Evolutionary conservation across 495 filamentous ascomycete genomes (phyloP), one percentile per base, ranked within the genome.

Genomic region (Penicillium argentinense): DNA sequence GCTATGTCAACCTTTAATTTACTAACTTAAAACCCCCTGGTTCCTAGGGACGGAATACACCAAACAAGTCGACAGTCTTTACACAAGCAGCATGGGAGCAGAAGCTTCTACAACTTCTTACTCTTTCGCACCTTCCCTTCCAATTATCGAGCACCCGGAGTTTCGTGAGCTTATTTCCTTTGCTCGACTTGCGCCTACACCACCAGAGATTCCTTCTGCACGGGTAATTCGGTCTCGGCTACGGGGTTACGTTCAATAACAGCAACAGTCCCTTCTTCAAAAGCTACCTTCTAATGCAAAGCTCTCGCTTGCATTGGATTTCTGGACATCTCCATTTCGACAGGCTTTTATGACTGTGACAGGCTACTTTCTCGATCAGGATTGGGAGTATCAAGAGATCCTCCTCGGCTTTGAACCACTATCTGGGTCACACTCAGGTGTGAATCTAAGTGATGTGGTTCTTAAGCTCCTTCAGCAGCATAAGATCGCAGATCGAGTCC

Each of bases 331-430:
- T n/a, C n/a, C n/a, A n/a, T n/a, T n/a, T n/a, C n/a, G 9, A 0
- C 29, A 53, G 22, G 28, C 42, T 16, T 63, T 63, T 51, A 63
- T 63, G 11, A 47, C 47, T 3, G 43, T 56, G 2, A 58, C 46
- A n/a, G 34, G 54, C 22, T 62, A 58, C 18, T 57, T 57, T 18
- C 21, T 61, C 28, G 26, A 61, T 32, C 0, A 17, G 1, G 39
- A 61, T 14, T 61, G 26, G 57, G 45, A 45, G 9, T 63, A 63
- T 18, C 39, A 14, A 9, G 42, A 57, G 50, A 11, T 56, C 3
- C 30, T 63, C 6, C 51, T 63, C 53, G 34, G 53, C 1, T 63
- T 63, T 45, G 26, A 63, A 16, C 51, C 23, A 9, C 11, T 59
- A 26, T 21, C 43, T 48, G 22, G 45, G 2, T 2, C 11, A 9